Evolutionary conservation across 1,139 yeast genomes (phyloP), one percentile per base, ranked within the genome.

Genomic region (Blastobotrys arbuscula): DNA sequence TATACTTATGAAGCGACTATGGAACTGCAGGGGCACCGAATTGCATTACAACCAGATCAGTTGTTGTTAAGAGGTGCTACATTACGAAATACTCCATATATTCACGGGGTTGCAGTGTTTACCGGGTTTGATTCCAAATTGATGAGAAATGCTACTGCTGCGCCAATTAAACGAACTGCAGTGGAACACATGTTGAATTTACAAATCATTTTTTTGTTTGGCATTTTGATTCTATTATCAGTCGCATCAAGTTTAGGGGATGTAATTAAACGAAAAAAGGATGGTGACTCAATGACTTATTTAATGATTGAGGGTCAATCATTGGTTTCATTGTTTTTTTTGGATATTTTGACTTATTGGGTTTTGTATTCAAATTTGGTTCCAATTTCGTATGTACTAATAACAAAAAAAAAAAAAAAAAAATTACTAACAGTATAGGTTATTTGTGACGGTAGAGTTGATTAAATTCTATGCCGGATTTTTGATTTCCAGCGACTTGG

Each of bases 101-200:
- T 94, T 42, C 89, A 88, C 59, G 98, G 98, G 26, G 75, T 89
- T 42, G 97, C 87, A 2, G 80, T 92, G 1, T 94, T 92, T 64
- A 94, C 99, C 0, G 99, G 98, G 24, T 98, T 94, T 65, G 98
- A 94, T 69, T 92, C 99, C 0, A 94, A 94, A 63, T 75, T 94
- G 56, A 92, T 94, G 98, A 80, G 98, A 63, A 94, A 94, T 70
- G 98, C 99, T 13, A 90, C 97, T 1, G 97, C 98, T 2, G 84
- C 99, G 1, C 98, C 98, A 3, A 94, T 94, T 60, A 94, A 94
- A 64, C 78, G 95, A 61, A 94, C 98, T 1, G 96, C 96, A 24
- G 97, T 94, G 13, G 99, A 94, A 71, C 80, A 95, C 66, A 87
- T 90, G 68, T 90, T 94, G 56, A 94, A 94, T 65, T 70, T 87